These are phyloP conservation scores for Taphrina deformans DNA, from an alignment of 1,139 yeast species.

Conservation along the genomic window DNA sequence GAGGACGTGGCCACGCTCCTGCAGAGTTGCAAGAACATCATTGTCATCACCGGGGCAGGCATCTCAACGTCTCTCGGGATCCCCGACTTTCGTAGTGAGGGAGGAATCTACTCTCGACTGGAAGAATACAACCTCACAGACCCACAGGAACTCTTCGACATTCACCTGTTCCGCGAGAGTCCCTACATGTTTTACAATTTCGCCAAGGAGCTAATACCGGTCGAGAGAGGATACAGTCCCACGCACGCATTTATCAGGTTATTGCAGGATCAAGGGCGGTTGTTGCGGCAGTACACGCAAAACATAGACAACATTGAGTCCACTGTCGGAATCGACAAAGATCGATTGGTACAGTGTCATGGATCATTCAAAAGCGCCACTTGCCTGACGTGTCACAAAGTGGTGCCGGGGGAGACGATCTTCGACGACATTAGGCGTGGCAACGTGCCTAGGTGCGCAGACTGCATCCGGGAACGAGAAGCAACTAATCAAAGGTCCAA, in stretches of 20 bases:
- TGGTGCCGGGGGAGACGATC: slow-evolving; percentile 67
- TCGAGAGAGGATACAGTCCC: slow-evolving; percentile 60
- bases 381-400: slow-evolving; percentile 73
- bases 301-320: slow-evolving; percentile 90
- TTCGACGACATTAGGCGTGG: slow-evolving; percentile 61
- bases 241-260: slow-evolving; percentile 78
- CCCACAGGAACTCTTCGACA: slow-evolving; percentile 92
- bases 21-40: slow-evolving; percentile 57
- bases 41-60: slow-evolving; percentile 94
- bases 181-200: slow-evolving; percentile 80
- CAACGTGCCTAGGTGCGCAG: slow-evolving; percentile 25
- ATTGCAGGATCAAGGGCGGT: slow-evolving; percentile 73
- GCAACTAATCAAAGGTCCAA: not conserved
- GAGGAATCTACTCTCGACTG: slow-evolving; percentile 78
- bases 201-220: slow-evolving; percentile 83
- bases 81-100: slow-evolving; percentile 89
- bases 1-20: slow-evolving; percentile 63
- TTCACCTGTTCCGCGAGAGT: slow-evolving; percentile 68
- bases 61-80: slow-evolving; percentile 90
- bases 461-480: not conserved
- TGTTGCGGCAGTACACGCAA: slow-evolving; percentile 87
- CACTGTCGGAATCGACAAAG: slow-evolving; percentile 71
- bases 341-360: slow-evolving; percentile 85
- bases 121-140: slow-evolving; percentile 72
- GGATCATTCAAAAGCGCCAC: slow-evolving; percentile 93